Conservation (phyloP, 305 asterid species). For the Fraxinus sp. region DNA sequence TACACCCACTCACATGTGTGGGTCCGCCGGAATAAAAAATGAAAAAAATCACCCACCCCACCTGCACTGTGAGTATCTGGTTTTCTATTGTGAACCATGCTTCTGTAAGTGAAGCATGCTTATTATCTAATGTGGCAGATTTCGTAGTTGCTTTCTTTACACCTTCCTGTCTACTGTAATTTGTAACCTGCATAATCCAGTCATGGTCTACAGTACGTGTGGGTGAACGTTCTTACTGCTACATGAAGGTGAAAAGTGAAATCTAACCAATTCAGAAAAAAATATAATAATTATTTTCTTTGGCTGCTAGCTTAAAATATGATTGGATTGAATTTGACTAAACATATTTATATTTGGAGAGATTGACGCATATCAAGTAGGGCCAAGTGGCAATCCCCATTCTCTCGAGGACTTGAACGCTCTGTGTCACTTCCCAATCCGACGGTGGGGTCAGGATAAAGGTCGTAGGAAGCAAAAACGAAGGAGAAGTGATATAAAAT, state of each 20-base stretch:
- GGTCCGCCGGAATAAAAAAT: no score
- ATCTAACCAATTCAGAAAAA: neutral
- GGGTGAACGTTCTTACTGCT: neutral
- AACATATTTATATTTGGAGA: neutral
- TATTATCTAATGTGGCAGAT: neutral
- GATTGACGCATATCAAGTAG: neutral
- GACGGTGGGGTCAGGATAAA: neutral
- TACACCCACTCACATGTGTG: no score
- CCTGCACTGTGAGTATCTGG: no score
- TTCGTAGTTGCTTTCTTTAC: neutral
- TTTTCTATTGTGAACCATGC: no score
- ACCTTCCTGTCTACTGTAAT: neutral
- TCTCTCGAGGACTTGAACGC: neutral
- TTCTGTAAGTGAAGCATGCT: no score
- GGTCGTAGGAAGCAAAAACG: neutral
- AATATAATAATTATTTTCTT: neutral
- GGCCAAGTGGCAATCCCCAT: neutral
- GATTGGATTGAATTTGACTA: neutral
- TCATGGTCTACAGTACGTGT: neutral
- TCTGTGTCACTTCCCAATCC: neutral
- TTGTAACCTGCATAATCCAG: neutral
- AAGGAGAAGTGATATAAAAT: neutral
- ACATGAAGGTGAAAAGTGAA: neutral
- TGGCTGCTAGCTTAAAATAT: neutral
- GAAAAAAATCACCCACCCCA: no score